Evolutionary conservation across 2,329 filamentous ascomycete genomes (phyloP), one percentile per base, ranked within the genome.

Genomic region (Ramichloridium luteum): DNA sequence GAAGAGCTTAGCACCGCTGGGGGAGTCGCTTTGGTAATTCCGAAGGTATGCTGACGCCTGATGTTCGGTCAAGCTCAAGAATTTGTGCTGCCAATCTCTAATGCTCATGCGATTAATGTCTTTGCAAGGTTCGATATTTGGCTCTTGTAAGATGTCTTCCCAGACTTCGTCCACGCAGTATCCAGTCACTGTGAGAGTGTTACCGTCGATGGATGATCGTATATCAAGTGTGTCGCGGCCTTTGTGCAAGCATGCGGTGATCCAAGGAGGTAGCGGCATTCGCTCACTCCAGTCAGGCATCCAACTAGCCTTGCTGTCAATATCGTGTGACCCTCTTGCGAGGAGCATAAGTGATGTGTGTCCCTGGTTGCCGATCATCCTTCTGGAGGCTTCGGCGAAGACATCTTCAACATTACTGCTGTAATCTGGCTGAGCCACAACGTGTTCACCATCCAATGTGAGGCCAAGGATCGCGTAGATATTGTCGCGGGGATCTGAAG

Each of bases 401-500:
- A 33, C 23, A 3, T 33, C 13, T 9, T 9, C 13, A 12, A 25
- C 13, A 13, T 18, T 15, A 11, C 11, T 13, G 13, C 9, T 15
- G 14, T 33, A 33, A 17, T 28, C 20, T 13, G 31, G 31, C 5
- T 6, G 13, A 6, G 14, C 9, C 5, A 33, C 25, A 14, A 33
- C 16, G 3, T 16, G 5, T 13, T 18, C 25, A 6, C 23, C 31
- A 11, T 33, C 31, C 4, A 22, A 16, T 4, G 23, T 28, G 3
- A 33, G 25, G 3, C 9, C 23, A 11, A 33, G 25, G 6, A 33
- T 13, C 8, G 31, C 31, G 16, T 33, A 33, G 4, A 28, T 16
- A 10, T 33, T 33, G 25, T 33, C 31, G 13, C 31, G 8, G 11
- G 25, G 6, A 17, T 33, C 31, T n/a, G 31, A 27, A 5, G 31